phyloP scores from a whole-genome alignment of 495 filamentous ascomycete species.

The Daldinia grandis region DNA sequence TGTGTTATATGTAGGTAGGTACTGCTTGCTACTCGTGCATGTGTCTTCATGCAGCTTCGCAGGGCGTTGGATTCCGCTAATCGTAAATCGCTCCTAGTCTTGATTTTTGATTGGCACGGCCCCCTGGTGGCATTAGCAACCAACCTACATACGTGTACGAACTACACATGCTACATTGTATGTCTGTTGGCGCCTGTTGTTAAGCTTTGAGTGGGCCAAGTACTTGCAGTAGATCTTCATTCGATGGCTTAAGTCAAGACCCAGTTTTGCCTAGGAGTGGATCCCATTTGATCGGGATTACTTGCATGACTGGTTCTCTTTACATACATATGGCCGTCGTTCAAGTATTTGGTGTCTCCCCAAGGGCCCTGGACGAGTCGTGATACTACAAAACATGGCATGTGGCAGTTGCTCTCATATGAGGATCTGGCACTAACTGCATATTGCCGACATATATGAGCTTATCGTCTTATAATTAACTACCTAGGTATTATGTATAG shows the following conservation, averaged over 20 bases:
- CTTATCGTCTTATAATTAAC: too few species aligned
- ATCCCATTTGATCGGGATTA: slow-evolving; percentile 28
- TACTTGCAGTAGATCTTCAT: slow-evolving; percentile 37
- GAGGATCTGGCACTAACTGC: neutral
- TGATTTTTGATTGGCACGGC: slow-evolving; percentile 3
- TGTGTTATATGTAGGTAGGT: too few species aligned
- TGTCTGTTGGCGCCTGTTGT: slow-evolving; percentile 16
- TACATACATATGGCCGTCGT: neutral
- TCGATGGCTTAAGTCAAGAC: slow-evolving; percentile 21
- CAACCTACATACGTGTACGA: slow-evolving; percentile 21
- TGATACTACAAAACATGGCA: neutral
- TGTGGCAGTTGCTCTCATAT: neutral
- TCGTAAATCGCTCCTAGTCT: neutral
- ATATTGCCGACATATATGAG: neutral
- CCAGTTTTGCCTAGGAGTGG: slow-evolving; percentile 17
- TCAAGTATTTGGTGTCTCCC: neutral
- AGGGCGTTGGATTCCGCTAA: slow-evolving; percentile 4
- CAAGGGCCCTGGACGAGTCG: neutral
- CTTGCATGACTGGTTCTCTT: slow-evolving; percentile 27
- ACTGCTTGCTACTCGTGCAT: neutral
- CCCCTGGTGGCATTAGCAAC: slow-evolving; percentile 20
- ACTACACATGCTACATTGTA: slow-evolving; percentile 2
- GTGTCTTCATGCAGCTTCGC: slow-evolving; percentile 2
- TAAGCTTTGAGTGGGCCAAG: slow-evolving; percentile 25
- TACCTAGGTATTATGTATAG: too few species aligned